These are phyloP conservation scores for Scenedesmus sp. DNA, from an alignment of 163 green algal species.

Conservation along the genomic window DNA sequence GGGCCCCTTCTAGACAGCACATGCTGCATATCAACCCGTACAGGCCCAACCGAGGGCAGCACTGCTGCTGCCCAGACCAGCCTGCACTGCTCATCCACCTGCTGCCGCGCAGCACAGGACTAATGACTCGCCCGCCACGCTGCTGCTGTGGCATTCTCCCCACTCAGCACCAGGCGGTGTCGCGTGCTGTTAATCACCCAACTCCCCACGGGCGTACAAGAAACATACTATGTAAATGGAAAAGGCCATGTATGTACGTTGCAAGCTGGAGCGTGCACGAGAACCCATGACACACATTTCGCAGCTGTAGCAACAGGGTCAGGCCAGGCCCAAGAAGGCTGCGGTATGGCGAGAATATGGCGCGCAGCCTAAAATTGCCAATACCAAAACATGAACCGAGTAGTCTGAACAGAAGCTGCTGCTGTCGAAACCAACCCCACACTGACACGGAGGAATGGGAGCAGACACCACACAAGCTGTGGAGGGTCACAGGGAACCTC, in stretches of 20 bases:
- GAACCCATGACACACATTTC: not conserved
- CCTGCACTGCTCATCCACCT: not conserved
- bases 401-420: not conserved
- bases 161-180: not conserved
- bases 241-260: not conserved
- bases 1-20: not conserved
- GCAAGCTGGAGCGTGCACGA: not conserved
- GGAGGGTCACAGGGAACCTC: not conserved
- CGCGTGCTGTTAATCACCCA: not conserved
- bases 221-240: not conserved
- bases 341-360: not conserved
- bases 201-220: not conserved
- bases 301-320: not conserved
- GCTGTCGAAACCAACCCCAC: not conserved
- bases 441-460: not conserved
- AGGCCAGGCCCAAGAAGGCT: not conserved
- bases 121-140: not conserved
- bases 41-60: not conserved
- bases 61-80: not conserved
- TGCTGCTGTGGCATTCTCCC: not conserved
- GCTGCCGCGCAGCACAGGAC: not conserved
- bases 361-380: conserved; percentile 44
- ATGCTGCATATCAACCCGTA: not conserved
- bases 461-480: not conserved
- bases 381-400: not conserved